Evolutionary conservation across 2,329 filamentous ascomycete genomes (phyloP).

Genomic region (Ophiostoma sp.): DNA sequence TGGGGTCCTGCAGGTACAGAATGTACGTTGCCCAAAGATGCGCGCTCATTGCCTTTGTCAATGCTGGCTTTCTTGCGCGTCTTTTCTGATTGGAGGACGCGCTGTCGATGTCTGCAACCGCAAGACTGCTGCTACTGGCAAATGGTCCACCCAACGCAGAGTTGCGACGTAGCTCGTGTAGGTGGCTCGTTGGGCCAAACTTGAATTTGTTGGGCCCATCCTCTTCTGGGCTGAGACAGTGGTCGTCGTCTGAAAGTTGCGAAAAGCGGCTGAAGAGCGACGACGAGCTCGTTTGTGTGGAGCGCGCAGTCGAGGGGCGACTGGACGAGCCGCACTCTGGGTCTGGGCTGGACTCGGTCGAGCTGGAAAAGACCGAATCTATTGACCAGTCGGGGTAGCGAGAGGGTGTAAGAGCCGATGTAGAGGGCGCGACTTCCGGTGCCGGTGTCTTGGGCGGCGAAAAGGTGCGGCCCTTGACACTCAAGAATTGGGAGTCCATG

Average conservation of each 20-base stretch:
- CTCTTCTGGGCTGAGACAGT: constrained; percentile 49
- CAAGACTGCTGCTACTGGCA: constrained; percentile 18
- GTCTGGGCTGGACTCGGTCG: constrained; percentile 53
- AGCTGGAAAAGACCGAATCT: constrained; percentile 52
- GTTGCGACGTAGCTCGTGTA: constrained; percentile 21
- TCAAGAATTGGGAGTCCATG: constrained; percentile 29
- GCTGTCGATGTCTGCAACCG: constrained; percentile 13
- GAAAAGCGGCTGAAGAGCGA: constrained; percentile 56
- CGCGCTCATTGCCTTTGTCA: constrained; percentile 60
- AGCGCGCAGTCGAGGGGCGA: constrained; percentile 55
- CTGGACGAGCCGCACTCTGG: constrained; percentile 48
- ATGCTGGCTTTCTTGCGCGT: constrained; percentile 47
- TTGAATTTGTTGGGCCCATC: constrained; percentile 35
- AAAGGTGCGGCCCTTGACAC: constrained; percentile 40
- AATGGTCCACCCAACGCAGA: constrained; percentile 18
- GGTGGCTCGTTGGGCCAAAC: constrained; percentile 7
- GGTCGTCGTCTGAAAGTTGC: constrained; percentile 51
- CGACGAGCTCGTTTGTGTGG: constrained; percentile 50
- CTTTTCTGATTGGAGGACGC: background rate
- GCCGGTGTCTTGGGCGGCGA: constrained; percentile 58
- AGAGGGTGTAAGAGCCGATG: constrained; percentile 33
- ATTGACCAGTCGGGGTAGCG: constrained; percentile 56
- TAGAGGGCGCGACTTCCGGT: constrained; percentile 42
- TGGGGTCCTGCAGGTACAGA: constrained; percentile 61
- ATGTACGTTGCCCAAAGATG: constrained; percentile 63